These are phyloP conservation scores for Cladosporium sp. DNA, from an alignment of 2,329 filamentous ascomycete genomes.

Conservation along the genomic window DNA sequence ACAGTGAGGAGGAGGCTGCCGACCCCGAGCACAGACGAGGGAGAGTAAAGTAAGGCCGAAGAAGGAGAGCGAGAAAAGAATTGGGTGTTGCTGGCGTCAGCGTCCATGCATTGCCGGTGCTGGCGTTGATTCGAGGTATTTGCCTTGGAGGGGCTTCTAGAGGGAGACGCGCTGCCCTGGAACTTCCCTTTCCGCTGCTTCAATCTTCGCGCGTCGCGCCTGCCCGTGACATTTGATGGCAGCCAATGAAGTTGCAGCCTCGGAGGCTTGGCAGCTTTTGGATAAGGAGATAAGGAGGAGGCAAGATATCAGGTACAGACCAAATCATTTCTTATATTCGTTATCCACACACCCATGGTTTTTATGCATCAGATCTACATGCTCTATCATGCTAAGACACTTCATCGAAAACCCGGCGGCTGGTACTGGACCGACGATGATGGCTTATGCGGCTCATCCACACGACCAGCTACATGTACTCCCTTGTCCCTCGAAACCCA, in stretches of 20 bases:
- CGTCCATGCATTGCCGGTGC: conserved; percentile 8
- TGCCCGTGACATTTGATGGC: not conserved
- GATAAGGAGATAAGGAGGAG: conserved; percentile 1
- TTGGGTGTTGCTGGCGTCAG: conserved; percentile 3
- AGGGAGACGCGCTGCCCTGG: not conserved
- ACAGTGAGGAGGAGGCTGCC: conserved; percentile 11
- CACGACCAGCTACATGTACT: not conserved
- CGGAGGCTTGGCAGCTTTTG: not conserved
- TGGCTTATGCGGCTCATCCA: not conserved
- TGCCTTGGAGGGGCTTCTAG: not conserved
- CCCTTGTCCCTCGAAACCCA: not conserved
- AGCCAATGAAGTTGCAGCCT: not conserved
- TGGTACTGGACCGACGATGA: not conserved
- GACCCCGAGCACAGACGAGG: not conserved
- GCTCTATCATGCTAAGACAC: not conserved
- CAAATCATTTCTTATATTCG: not conserved
- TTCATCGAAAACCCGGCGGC: not conserved
- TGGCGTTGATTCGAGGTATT: not conserved
- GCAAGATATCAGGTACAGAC: not conserved
- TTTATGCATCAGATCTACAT: not conserved
- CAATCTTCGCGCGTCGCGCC: not conserved
- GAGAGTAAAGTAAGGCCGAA: not conserved
- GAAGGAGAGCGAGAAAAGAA: not conserved
- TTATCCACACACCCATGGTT: not conserved
- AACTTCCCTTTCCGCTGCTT: not conserved